A percentile compares a stretch with the other conserved stretches of the same genome.
These are phyloP conservation scores for Butyriboletus loyo DNA, from an alignment of 768 basidiomycete species.

Conservation along the genomic window DNA sequence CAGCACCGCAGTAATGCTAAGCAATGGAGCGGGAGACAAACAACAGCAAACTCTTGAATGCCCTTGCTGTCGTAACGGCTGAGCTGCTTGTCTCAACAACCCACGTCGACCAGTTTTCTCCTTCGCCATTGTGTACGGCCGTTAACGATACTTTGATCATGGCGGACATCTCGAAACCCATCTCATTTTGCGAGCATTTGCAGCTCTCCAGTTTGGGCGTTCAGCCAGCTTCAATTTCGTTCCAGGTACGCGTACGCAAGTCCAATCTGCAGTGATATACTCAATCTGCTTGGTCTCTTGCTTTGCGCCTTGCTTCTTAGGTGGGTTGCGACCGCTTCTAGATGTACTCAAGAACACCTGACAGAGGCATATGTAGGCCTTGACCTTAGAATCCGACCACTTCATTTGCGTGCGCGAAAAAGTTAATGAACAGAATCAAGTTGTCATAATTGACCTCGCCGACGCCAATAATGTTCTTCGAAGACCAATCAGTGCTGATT, in stretches of 20 bases:
- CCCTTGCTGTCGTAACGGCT: constrained; percentile 14
- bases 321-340: constrained; percentile 10
- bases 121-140: constrained; percentile 14
- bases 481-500: constrained; percentile 96
- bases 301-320: constrained; percentile 9
- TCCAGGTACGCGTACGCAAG: constrained; percentile 68
- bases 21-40: constrained; percentile 27
- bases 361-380: constrained; percentile 49
- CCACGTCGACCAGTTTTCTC: constrained; percentile 19
- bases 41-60: constrained; percentile 28
- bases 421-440: constrained; percentile 92
- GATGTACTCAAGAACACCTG: neutral
- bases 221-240: constrained; percentile 95
- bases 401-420: constrained; percentile 98
- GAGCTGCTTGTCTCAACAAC: constrained; percentile 18
- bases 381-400: constrained; percentile 96
- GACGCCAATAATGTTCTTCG: constrained; percentile 97
- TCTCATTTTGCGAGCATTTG: constrained; percentile 85
- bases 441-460: constrained; percentile 96
- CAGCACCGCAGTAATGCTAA: neutral
- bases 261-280: constrained; percentile 8
- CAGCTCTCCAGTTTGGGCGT: constrained; percentile 95
- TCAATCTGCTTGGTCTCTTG: constrained; percentile 11
- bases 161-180: constrained; percentile 56
- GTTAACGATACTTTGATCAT: constrained; percentile 23